Evolutionary conservation across 257 asterid species (phyloP).

Genomic region (Schizonepeta tenuifolia): DNA sequence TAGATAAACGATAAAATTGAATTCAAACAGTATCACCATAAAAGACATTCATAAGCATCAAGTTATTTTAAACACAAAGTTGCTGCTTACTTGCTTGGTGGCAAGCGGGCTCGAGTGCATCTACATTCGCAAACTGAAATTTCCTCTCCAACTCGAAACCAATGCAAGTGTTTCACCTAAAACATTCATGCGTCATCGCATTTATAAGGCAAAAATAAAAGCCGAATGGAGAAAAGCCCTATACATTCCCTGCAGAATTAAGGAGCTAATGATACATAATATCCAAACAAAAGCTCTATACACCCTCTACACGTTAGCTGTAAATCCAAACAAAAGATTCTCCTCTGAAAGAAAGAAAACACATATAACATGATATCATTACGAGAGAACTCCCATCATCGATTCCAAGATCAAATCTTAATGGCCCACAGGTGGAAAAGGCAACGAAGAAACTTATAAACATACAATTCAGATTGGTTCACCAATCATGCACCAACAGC

Average conservation of each 20-base stretch:
- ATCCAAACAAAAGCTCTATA: no score
- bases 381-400: not conserved
- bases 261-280: not conserved
- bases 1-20: constrained; percentile 4
- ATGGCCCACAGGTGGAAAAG: not conserved
- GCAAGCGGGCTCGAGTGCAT: constrained; percentile 87
- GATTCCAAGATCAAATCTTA: constrained; percentile 8
- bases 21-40: not conserved
- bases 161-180: constrained; percentile 95
- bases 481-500: constrained; percentile 6
- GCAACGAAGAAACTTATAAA: not conserved
- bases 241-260: constrained; percentile 4
- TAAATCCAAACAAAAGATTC: constrained; percentile 16
- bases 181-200: constrained; percentile 29
- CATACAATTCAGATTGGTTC: constrained; percentile 11
- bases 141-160: constrained; percentile 83
- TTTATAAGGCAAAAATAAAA: constrained; percentile 9
- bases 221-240: constrained; percentile 24
- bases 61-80: constrained; percentile 10
- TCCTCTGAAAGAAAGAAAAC: not conserved
- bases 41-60: constrained; percentile 28
- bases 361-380: not conserved
- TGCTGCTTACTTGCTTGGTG: constrained; percentile 85
- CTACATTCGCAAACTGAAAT: constrained; percentile 91
- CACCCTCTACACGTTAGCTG: not conserved